Evolutionary conservation across 2,329 filamentous ascomycete species (phyloP).

Genomic region (Dactylellina sp.): DNA sequence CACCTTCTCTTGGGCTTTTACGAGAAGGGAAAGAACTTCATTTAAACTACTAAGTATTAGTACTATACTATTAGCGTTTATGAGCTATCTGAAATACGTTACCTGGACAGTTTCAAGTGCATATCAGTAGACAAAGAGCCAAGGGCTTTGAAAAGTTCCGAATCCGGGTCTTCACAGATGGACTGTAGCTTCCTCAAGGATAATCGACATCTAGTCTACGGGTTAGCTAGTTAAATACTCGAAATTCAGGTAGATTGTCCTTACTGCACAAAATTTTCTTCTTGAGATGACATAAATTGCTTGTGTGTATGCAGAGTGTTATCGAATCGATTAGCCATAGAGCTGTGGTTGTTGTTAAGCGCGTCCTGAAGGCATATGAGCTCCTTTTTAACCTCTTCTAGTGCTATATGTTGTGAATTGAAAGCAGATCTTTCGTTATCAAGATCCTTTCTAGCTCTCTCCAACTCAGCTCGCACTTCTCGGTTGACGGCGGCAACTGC

Average conservation of each 20-base stretch:
- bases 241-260: background rate
- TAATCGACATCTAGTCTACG: conserved; percentile 9
- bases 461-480: conserved; percentile 12
- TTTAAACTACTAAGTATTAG: conserved; percentile 29
- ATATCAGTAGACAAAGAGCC: background rate
- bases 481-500: conserved; percentile 16
- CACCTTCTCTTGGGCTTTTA: conserved; percentile 9
- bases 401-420: background rate
- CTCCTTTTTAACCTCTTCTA: conserved; percentile 31
- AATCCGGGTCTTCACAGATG: conserved; percentile 24
- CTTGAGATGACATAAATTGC: conserved; percentile 20
- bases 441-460: conserved; percentile 15
- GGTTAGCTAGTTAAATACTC: conserved; percentile 3
- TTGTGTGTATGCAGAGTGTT: background rate
- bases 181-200: conserved; percentile 11
- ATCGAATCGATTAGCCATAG: background rate
- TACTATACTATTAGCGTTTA: background rate
- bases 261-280: conserved; percentile 33
- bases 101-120: conserved; percentile 33
- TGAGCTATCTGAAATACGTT: background rate
- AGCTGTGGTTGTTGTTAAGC: conserved; percentile 13
- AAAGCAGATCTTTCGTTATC: conserved; percentile 8
- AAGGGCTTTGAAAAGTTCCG: conserved; percentile 32
- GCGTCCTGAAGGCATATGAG: conserved; percentile 5
- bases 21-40: conserved; percentile 4